These are phyloP conservation scores for Alternaria incomplexa DNA, from an alignment of 2,329 filamentous ascomycete genomes.

Conservation along the genomic window DNA sequence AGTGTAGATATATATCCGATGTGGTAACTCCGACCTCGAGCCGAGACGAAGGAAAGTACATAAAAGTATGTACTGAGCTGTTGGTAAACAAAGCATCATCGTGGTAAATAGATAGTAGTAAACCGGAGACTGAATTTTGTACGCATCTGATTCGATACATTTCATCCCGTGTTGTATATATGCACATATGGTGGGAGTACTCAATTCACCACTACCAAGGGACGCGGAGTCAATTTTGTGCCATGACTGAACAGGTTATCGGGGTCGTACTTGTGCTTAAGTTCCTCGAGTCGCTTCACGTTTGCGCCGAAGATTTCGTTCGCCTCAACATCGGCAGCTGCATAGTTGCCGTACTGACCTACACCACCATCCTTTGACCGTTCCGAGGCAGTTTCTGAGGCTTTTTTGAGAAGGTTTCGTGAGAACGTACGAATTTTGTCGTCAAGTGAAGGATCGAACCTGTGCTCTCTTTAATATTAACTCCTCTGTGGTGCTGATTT, in stretches of 20 bases:
- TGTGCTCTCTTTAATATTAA: slow-evolving; percentile 5
- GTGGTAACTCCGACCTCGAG: not conserved
- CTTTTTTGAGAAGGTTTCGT: slow-evolving; percentile 32
- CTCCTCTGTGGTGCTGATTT: not conserved
- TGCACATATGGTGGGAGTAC: not conserved
- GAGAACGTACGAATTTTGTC: slow-evolving; percentile 33
- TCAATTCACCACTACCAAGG: slow-evolving; percentile 28
- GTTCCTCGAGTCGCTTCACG: slow-evolving; percentile 36
- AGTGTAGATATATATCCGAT: not conserved
- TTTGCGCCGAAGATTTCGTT: slow-evolving; percentile 42
- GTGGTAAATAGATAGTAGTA: not conserved
- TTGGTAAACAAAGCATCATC: not conserved
- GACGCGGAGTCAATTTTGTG: slow-evolving; percentile 28
- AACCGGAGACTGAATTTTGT: not conserved
- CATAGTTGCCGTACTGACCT: slow-evolving; percentile 44
- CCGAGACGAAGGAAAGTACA: not conserved
- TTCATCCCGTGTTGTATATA: not conserved
- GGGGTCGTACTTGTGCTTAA: slow-evolving; percentile 46
- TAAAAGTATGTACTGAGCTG: not conserved
- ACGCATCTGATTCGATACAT: not conserved
- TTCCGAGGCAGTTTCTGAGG: slow-evolving; percentile 23
- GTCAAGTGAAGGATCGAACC: slow-evolving; percentile 37
- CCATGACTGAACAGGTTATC: slow-evolving; percentile 41
- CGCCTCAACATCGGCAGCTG: slow-evolving; percentile 31
- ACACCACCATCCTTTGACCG: slow-evolving; percentile 34